Evolutionary conservation across 768 basidiomycete species (phyloP).

Genomic region (Lactifluus subvellereus): DNA sequence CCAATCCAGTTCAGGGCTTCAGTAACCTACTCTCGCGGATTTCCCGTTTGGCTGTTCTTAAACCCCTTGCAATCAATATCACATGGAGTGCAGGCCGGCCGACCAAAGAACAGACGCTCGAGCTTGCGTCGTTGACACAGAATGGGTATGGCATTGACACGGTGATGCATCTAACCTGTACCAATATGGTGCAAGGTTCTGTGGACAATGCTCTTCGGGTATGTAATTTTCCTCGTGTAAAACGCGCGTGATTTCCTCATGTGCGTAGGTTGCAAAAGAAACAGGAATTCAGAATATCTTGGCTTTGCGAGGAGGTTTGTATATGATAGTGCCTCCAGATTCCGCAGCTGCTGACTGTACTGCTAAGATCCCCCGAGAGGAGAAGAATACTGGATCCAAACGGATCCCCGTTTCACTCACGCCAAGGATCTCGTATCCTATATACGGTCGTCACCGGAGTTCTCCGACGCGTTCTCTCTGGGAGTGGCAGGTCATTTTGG

Average conservation of each 20-base stretch:
- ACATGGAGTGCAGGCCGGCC: conserved; percentile 98
- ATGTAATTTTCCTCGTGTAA: conserved; percentile 27
- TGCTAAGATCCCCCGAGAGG: conserved; percentile 83
- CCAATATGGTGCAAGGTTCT: conserved; percentile 88
- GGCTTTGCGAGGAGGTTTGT: conserved; percentile 83
- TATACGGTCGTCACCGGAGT: conserved; percentile 72
- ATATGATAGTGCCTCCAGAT: conserved; percentile 19
- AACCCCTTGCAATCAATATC: conserved; percentile 81
- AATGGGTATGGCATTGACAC: conserved; percentile 74
- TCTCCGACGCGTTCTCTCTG: conserved; percentile 82
- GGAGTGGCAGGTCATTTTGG: conserved; percentile 77
- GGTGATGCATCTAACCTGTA: conserved; percentile 92
- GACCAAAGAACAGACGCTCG: conserved; percentile 81
- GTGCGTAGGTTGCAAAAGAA: conserved; percentile 61
- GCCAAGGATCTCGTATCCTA: conserved; percentile 88
- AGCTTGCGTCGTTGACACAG: conserved; percentile 76
- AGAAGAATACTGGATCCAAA: conserved; percentile 87
- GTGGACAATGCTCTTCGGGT: conserved; percentile 85
- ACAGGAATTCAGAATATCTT: conserved; percentile 85
- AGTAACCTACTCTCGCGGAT: conserved; percentile 88
- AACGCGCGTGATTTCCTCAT: background rate
- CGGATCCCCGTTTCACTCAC: conserved; percentile 76
- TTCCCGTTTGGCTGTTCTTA: conserved; percentile 65
- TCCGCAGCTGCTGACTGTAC: background rate
- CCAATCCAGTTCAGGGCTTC: conserved; percentile 56